A percentile compares a stretch with the other conserved stretches of the same genome.
Evolutionary conservation across 148 eudicot species (phyloP).

Genomic region (Rhododendron kiyosumense): DNA sequence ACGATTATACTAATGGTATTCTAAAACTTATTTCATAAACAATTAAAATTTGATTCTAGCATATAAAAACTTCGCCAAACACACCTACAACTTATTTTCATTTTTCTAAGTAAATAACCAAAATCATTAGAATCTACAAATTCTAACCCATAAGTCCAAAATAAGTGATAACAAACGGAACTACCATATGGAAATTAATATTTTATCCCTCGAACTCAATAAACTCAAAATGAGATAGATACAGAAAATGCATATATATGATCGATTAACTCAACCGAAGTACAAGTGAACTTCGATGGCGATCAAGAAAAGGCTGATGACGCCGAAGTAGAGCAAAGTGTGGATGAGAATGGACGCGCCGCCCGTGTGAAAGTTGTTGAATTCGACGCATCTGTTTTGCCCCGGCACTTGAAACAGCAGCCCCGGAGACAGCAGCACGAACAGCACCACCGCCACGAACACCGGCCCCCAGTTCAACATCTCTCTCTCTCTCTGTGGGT

Average conservation of each 20-base stretch:
- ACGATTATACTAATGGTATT: too few relatives aligned
- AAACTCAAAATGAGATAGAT: neutral
- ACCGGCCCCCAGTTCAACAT: slow-evolving; percentile 33
- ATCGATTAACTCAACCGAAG: slow-evolving; percentile 18
- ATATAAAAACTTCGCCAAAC: too few relatives aligned
- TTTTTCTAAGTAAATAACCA: too few relatives aligned
- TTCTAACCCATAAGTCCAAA: neutral
- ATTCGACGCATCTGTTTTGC: slow-evolving; percentile 36
- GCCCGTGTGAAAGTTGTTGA: slow-evolving; percentile 43
- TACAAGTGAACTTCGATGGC: slow-evolving; percentile 43
- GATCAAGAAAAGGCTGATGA: slow-evolving; percentile 43
- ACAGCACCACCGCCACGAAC: slow-evolving; percentile 39
- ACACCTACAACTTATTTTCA: too few relatives aligned
- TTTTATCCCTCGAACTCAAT: neutral
- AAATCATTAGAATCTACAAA: neutral
- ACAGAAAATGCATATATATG: neutral
- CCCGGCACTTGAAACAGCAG: slow-evolving; percentile 55
- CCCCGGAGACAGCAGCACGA: slow-evolving; percentile 51
- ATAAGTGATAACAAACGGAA: neutral
- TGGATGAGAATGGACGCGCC: slow-evolving; percentile 45
- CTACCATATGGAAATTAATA: too few relatives aligned
- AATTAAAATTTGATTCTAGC: too few relatives aligned
- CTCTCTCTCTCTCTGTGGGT: neutral
- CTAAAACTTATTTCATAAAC: too few relatives aligned
- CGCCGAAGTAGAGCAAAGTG: slow-evolving; percentile 44